Evolutionary conservation across 805 yeast species (phyloP), one percentile per base, ranked within the genome.

Genomic region (Starmerella geochares): DNA sequence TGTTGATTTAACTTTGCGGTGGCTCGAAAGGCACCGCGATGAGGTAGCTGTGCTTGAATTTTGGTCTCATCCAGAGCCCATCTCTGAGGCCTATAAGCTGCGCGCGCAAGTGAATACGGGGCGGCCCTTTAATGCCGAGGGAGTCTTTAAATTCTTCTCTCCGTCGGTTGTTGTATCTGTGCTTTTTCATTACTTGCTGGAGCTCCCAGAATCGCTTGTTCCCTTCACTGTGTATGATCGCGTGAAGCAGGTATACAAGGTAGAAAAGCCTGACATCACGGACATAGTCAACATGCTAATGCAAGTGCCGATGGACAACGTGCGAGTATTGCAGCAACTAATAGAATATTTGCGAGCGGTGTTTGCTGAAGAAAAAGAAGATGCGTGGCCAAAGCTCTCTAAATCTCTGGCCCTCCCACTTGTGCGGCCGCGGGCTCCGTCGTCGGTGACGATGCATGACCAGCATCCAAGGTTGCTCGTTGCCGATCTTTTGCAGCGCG

Each of bases 141-240:
- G 64, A 19, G 61, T 69, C 0, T 63, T 73, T 42, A 61, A 70
- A 5, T 62, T 68, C 38, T 67, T 66, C 50, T 79, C 86, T 1
- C 38, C 52, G 1, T 68, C 72, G 44, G 72, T 76, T 0, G 73
- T 83, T 9, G 77, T 85, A 1, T 76, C 81, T 49, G 76, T 78
- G 2, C 68, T 84, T 51, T 78, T 81, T 58, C 70, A 83, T 39
- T 83, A 79, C 61, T 66, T 84, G 17, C 69, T 83, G 61, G 92
- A 84, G 60, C 70, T 84, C 41, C 94, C 94, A 0, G 86, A 81
- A 54, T 78, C 88, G 0, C 62, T 84, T 35, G 74, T 84, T 5
- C 78, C 87, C 0, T 71, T 71, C 58, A 75, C 76, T 14, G 71
- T 78, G 46, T 80, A 78, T 59, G 88, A 82, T 44, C 47, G 49